These are phyloP conservation scores for Cladosporium oxysporum DNA, from an alignment of 2,329 filamentous ascomycete genomes.

Conservation along the genomic window DNA sequence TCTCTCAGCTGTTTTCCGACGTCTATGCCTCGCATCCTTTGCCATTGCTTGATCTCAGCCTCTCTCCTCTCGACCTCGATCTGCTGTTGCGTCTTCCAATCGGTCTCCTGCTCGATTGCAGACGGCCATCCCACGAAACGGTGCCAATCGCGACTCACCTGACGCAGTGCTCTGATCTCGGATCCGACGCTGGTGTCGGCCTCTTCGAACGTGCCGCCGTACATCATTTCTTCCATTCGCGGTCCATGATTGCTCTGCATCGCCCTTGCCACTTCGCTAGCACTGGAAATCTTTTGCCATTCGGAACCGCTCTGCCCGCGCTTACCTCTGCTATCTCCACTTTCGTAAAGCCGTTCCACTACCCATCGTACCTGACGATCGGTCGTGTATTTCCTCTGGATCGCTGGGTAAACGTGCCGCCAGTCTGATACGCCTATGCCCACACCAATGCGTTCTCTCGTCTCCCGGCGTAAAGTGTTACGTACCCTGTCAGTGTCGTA, in stretches of 20 bases:
- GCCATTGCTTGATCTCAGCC: neutral
- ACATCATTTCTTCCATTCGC: constrained; percentile 12
- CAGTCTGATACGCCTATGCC: neutral
- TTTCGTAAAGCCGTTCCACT: constrained; percentile 3
- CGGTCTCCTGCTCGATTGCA: neutral
- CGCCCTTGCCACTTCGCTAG: neutral
- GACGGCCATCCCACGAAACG: constrained; percentile 1
- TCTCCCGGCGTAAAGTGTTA: neutral
- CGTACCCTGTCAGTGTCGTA: constrained; percentile 1
- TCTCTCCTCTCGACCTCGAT: neutral
- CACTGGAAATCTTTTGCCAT: neutral
- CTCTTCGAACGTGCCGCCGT: neutral
- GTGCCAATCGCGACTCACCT: constrained; percentile 10
- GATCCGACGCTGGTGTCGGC: neutral
- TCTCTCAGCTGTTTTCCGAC: neutral
- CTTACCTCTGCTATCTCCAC: neutral
- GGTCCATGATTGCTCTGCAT: constrained; percentile 1
- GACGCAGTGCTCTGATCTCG: neutral
- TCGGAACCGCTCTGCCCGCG: neutral
- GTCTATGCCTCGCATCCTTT: neutral
- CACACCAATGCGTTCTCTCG: constrained; percentile 1
- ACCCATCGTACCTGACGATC: neutral
- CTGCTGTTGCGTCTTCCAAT: neutral
- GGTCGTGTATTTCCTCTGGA: constrained; percentile 5
- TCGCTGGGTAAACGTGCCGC: constrained; percentile 9